These are phyloP conservation scores for Tephrocybe sp. DNA, from an alignment of 768 basidiomycete genomes.

Conservation along the genomic window DNA sequence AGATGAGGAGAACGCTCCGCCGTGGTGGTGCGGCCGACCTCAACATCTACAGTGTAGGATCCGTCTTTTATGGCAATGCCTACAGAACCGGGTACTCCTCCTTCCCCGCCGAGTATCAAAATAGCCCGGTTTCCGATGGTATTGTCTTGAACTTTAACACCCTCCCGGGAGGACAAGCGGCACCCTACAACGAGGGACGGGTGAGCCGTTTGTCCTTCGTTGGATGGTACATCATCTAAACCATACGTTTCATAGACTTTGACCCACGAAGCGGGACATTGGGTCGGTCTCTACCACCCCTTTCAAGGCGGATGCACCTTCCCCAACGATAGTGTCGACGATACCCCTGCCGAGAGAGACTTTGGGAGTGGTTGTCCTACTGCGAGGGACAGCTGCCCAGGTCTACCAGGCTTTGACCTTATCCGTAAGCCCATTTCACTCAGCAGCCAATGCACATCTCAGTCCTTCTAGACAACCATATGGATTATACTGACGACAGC, in stretches of 20 bases:
- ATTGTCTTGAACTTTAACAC: conserved; percentile 26
- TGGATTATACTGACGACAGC: background rate
- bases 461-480: background rate
- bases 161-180: conserved; percentile 26
- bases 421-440: conserved; percentile 21
- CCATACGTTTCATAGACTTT: conserved; percentile 28
- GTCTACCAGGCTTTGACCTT: conserved; percentile 33
- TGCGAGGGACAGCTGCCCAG: conserved; percentile 30
- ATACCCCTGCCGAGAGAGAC: conserved; percentile 36
- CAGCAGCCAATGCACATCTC: background rate
- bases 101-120: conserved; percentile 33
- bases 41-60: too few relatives aligned
- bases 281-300: conserved; percentile 39
- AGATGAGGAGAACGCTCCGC: too few relatives aligned
- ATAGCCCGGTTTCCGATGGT: conserved; percentile 32
- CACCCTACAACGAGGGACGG: conserved; percentile 26
- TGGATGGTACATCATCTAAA: too few relatives aligned
- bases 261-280: conserved; percentile 38
- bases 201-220: too few relatives aligned
- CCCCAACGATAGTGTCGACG: conserved; percentile 18
- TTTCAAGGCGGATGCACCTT: conserved; percentile 34
- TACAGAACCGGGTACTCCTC: conserved; percentile 30
- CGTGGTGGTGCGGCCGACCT: too few relatives aligned
- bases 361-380: conserved; percentile 34
- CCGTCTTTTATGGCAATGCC: too few relatives aligned